Base-by-base conservation (phyloP, 2,329 filamentous ascomycete species). In the Apiospora kogelbergensis region DNA sequence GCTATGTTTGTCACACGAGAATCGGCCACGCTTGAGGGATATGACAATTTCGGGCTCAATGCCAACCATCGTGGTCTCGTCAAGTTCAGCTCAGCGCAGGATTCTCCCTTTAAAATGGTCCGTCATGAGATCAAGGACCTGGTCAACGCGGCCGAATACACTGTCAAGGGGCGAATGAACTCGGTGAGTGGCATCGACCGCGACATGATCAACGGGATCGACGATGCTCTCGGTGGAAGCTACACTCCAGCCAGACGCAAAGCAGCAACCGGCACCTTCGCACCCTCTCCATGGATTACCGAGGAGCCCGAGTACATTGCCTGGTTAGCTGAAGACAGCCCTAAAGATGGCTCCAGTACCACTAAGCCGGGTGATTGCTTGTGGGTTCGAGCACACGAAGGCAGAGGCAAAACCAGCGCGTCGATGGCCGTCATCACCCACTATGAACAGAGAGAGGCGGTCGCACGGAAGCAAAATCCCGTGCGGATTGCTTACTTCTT, bases 401-500 rank as follows among this genome's bases (percentile, higher is more conserved):
- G 81, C 4, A 76, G 80, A 67, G 81, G 81, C 5, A 83, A 83
- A 69, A 82, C 81, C 0, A 81, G 80, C 37, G 81, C 80, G 0
- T 77, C 80, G 0, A 70, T 83, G 66, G 80, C 81, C 0, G 80
- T 78, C 2, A 69, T 83, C 0, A 73, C 80, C 9, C 76, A 79
- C 53, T 78, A 83, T 10, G 79, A 82, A 30, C 70, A 74, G 30
- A 67, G 67, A 10, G 72, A 72, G 15, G 70, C 71, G 20, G 2
- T 20, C 30, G 68, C 74, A 11, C 70, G 72, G 7, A 74, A 74
- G 2, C 70, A 77, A 60, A 74, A 76, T 2, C 74, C 76, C 2
- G 74, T 78, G 22, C 72, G 81, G 1, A 72, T 82, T 5, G 80
- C 80, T 0, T 83, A 82, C 69, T 83, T 83, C 73, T 79, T 83